Base-by-base conservation (phyloP, 805 yeast species). In the Candida maesae region DNA sequence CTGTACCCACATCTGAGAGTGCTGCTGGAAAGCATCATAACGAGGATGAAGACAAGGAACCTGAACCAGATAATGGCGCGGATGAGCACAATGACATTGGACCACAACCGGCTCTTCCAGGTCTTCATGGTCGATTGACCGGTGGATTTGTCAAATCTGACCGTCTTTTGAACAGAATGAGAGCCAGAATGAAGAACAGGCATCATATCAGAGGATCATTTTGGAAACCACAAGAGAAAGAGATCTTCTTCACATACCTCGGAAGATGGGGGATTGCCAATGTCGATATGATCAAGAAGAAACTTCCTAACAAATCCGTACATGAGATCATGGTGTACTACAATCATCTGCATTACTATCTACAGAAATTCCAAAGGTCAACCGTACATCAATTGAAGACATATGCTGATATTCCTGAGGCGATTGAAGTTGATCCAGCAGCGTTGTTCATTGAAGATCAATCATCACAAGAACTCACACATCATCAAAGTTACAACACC, bases 361-460 rank as follows among this genome's bases (percentile, higher is more conserved):
- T 69, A 14, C 35, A 49, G 17, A 37, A 40, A 15, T 41, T 42
- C 20, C 70, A 70, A 44, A 49, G 39, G 28, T 25, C n/a, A 10
- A 8, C 10, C 24, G 10, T 8, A 25, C 28, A 25, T 10, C 14
- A 25, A 25, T 8, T 6, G 28, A 25, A n/a, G 8, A 25, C 28
- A 12, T 72, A 74, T 51, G 58, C 61, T 21, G 73, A 74, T 11
- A 58, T 79, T 9, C 84, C 84, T 1, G 64, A 66, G 3, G 74
- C 80, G 2, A 58, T 64, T 44, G 85, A 79, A 49, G 65, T 79
- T 64, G 70, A 73, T 44, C 65, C 65, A 7, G 55, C 55, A 15
- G 71, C 65, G 41, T 51, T 73, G 1, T 53, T 58, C 6, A 53
- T 71, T 46, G 85, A 79, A 48, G 73, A 74, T 24, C n/a, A 25